phyloP scores from a whole-genome alignment of 768 basidiomycete genomes.

The Tylopilus intermedius region DNA sequence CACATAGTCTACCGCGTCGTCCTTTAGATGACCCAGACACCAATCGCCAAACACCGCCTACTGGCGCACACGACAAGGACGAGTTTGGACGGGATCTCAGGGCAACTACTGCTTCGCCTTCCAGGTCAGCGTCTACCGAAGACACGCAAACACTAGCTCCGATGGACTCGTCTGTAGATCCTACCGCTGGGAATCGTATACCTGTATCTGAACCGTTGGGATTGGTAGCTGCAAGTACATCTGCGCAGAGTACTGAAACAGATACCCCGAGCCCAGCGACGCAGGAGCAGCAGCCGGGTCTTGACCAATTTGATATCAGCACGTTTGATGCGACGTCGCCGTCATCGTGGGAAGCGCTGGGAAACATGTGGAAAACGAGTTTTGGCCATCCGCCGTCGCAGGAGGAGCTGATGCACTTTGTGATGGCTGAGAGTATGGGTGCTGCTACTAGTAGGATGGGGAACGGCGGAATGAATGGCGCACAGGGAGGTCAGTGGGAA shows the following conservation, averaged over 20 bases:
- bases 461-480: conserved; percentile 8
- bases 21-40: conserved; percentile 32
- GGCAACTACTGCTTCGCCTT: conserved; percentile 39
- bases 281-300: conserved; percentile 37
- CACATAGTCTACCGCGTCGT: conserved; percentile 58
- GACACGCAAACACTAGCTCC: conserved; percentile 25
- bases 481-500: conserved; percentile 24
- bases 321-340: conserved; percentile 72
- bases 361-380: conserved; percentile 70
- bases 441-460: conserved; percentile 7
- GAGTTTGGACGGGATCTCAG: conserved; percentile 85
- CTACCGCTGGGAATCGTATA: conserved; percentile 45
- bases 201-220: conserved; percentile 35
- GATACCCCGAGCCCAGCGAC: conserved; percentile 34
- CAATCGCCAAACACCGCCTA: conserved; percentile 23
- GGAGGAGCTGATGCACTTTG: conserved; percentile 73
- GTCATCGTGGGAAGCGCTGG: conserved; percentile 75
- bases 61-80: conserved; percentile 54
- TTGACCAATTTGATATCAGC: conserved; percentile 65
- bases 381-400: conserved; percentile 65
- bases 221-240: conserved; percentile 55
- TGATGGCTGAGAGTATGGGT: conserved; percentile 40
- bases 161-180: conserved; percentile 37
- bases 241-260: conserved; percentile 39
- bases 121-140: conserved; percentile 26